Evolutionary conservation across 2,329 filamentous ascomycete genomes (phyloP).

Genomic region (Xylariaceae sp.): DNA sequence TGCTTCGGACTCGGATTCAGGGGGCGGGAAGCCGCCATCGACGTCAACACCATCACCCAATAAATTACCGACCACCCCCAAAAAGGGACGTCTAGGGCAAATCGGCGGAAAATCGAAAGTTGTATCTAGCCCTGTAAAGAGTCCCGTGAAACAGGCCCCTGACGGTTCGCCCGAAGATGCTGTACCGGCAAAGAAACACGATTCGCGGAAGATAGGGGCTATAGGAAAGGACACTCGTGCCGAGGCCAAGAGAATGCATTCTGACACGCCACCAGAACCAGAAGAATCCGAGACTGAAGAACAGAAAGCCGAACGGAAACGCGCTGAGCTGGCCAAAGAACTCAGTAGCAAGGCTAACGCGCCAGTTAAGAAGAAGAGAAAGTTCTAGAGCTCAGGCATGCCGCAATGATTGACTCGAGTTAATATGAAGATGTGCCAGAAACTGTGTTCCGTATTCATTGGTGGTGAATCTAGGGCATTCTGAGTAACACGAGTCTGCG

Average conservation of each 20-base stretch:
- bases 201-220: slow-evolving; percentile 20
- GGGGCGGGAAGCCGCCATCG: slow-evolving; percentile 5
- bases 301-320: slow-evolving; percentile 42
- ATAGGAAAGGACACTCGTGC: slow-evolving; percentile 21
- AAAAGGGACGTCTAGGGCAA: slow-evolving; percentile 18
- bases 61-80: slow-evolving; percentile 8
- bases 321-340: slow-evolving; percentile 47
- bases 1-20: slow-evolving; percentile 15
- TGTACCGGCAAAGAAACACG: slow-evolving; percentile 14
- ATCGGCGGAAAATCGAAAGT: slow-evolving; percentile 23
- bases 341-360: slow-evolving; percentile 44
- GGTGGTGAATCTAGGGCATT: too few relatives aligned
- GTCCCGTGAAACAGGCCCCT: slow-evolving; percentile 1
- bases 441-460: too few relatives aligned
- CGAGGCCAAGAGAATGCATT: slow-evolving; percentile 16
- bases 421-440: too few relatives aligned
- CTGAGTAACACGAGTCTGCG: too few relatives aligned
- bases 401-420: too few relatives aligned
- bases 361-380: slow-evolving; percentile 52
- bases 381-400: slow-evolving; percentile 46
- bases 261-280: slow-evolving; percentile 10
- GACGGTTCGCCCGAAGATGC: slow-evolving; percentile 5
- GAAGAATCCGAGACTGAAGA: slow-evolving; percentile 27
- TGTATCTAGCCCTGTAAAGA: slow-evolving; percentile 7
- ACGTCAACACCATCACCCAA: slow-evolving; percentile 3